phyloP scores from a whole-genome alignment of 805 yeast species.

The Candida berthetii region DNA sequence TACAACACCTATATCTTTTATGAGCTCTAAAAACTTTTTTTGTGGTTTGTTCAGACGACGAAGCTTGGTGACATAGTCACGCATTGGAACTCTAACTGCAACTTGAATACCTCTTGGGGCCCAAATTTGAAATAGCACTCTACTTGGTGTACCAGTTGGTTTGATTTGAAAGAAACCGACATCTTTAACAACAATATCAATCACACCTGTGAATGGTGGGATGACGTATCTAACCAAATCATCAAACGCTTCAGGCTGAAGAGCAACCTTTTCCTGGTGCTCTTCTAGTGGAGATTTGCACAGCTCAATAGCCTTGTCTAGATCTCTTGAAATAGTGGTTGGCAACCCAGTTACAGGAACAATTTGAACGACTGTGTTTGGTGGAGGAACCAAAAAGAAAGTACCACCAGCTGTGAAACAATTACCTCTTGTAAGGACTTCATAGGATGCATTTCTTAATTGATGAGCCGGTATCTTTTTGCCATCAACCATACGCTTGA shows the following conservation, averaged over 20 bases:
- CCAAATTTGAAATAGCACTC: constrained; percentile 38
- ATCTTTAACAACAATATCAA: constrained; percentile 60
- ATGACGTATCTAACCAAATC: constrained; percentile 40
- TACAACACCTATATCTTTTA: constrained; percentile 14
- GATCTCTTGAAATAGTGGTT: constrained; percentile 17
- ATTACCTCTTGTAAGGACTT: constrained; percentile 35
- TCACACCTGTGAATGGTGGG: constrained; percentile 65
- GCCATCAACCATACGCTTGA: constrained; percentile 25
- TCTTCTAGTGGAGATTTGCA: constrained; percentile 21
- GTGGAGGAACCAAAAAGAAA: constrained; percentile 51
- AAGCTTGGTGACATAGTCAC: constrained; percentile 21
- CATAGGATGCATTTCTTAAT: constrained; percentile 21
- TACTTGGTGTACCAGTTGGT: constrained; percentile 46
- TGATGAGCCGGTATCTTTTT: constrained; percentile 22
- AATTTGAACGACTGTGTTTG: constrained; percentile 38
- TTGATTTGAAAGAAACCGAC: constrained; percentile 57
- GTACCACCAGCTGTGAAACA: constrained; percentile 56
- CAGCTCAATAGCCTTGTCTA: constrained; percentile 27
- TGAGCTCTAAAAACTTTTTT: constrained; percentile 6
- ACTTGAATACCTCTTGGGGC: constrained; percentile 52
- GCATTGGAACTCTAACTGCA: constrained; percentile 47
- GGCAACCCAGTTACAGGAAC: constrained; percentile 36
- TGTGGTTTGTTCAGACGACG: too few relatives aligned
- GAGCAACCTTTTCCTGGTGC: constrained; percentile 19
- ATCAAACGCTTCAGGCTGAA: constrained; percentile 22